phyloP scores from a whole-genome alignment of 1,284 basidiomycete species.

The Rhodotorula mucilaginosa region DNA sequence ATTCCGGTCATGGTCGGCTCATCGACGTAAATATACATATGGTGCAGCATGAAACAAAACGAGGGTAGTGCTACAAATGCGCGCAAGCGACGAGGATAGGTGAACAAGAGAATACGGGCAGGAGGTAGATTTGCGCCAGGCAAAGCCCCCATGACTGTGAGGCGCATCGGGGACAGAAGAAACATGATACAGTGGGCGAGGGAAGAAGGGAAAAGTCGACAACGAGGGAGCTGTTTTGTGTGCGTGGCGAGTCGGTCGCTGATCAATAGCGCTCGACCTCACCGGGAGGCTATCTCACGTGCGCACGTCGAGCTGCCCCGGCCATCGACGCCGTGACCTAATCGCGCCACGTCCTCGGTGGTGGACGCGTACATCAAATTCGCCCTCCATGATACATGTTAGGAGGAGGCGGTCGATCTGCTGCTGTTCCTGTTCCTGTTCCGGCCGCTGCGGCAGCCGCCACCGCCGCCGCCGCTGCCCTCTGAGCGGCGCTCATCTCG shows the following conservation, averaged over 20 bases:
- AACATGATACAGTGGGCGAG: too few species aligned
- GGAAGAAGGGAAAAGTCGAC: neutral
- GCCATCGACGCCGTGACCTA: too few species aligned
- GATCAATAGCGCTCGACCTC: too few species aligned
- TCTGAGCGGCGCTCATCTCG: slow-evolving; percentile 10
- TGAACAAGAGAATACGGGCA: neutral
- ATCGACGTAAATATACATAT: too few species aligned
- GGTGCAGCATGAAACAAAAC: neutral
- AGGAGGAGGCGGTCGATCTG: neutral
- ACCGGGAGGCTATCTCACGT: too few species aligned
- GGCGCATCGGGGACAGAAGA: too few species aligned
- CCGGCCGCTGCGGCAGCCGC: neutral
- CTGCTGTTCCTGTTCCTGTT: too few species aligned
- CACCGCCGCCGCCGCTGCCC: neutral
- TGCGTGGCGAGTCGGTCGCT: too few species aligned
- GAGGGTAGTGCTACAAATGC: neutral
- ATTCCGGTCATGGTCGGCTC: too few species aligned
- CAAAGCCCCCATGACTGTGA: neutral
- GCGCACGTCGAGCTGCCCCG: too few species aligned
- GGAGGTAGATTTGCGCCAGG: neutral
- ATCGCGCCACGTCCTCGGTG: too few species aligned
- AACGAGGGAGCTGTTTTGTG: neutral
- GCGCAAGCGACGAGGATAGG: neutral
- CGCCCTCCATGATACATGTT: neutral
- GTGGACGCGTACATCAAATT: too few species aligned